A percentile compares a stretch with the other conserved stretches of the same genome.
phyloP scores from a whole-genome alignment of 352 stramenopile genomes.

The Discostella stelligera region DNA sequence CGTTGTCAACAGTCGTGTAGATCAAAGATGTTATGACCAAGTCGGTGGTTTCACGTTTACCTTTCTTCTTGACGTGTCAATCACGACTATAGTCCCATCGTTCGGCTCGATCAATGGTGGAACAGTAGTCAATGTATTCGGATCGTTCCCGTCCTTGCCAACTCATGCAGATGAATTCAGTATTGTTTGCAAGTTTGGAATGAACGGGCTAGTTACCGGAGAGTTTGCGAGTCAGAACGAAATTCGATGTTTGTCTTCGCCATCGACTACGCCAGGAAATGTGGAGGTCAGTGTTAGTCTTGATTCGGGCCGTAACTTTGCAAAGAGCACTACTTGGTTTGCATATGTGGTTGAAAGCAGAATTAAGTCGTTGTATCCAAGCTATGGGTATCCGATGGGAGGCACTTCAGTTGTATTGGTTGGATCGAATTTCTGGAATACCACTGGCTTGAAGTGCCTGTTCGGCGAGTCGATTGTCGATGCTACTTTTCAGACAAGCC shows the following conservation, averaged over 20 bases:
- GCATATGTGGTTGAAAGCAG: constrained; percentile 61
- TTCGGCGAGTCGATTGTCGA: constrained; percentile 49
- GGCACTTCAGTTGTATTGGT: constrained; percentile 44
- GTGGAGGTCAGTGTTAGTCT: constrained; percentile 50
- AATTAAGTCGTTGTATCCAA: constrained; percentile 55
- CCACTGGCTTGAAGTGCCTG: constrained; percentile 46
- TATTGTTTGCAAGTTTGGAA: constrained; percentile 59
- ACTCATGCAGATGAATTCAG: constrained; percentile 9
- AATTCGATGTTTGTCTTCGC: constrained; percentile 44
- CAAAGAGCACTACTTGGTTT: constrained; percentile 56
- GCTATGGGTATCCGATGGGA: constrained; percentile 48
- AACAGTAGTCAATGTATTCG: constrained; percentile 50
- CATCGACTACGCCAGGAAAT: constrained; percentile 24
- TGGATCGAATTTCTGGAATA: constrained; percentile 51
- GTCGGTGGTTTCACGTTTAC: constrained; percentile 37
- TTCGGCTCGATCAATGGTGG: constrained; percentile 48
- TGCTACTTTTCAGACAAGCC: constrained; percentile 46
- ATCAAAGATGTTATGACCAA: neutral
- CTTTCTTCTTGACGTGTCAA: constrained; percentile 52
- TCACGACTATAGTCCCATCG: constrained; percentile 37
- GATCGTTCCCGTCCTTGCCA: constrained; percentile 38
- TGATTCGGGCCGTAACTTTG: constrained; percentile 44
- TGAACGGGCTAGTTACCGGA: constrained; percentile 30
- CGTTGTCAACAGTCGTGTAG: constrained; percentile 36
- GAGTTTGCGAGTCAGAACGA: constrained; percentile 46